Base-by-base conservation (phyloP, 257 asterid genomes). In the Scutellaria barbata region DNA sequence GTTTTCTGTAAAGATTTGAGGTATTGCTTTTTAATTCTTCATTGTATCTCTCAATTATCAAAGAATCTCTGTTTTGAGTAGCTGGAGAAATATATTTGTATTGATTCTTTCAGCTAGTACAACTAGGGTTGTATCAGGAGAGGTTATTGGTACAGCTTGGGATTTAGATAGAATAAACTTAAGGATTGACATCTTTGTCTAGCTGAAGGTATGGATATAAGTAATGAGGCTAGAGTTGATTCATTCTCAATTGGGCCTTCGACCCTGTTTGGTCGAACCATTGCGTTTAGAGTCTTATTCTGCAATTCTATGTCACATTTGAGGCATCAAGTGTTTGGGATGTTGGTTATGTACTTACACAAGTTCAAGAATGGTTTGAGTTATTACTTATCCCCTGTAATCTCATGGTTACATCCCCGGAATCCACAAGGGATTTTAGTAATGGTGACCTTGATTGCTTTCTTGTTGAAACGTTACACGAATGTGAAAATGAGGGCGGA, bases 381-480 rank as follows among this genome's bases (percentile, higher is more conserved):
- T 5, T 5, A 43, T 73, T 80, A 82, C 77, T 77, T 91, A 47
- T 77, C 82, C 39, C 96, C 96, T 16, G 68, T 83, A 56, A 63
- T 92, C 25, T 83, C 96, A 10, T 88, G 98, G 97, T 69, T 95
- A 46, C 96, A 95, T 76, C 99, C 98, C 1, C 83, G 96, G 13
- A 95, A 95, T 25, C 99, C 98, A 42, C 99, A 92, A 69, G 98
- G 97, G 78, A 88, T 95, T 78, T 51, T 95, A 50, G 86, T 80
- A 33, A 76, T 95, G 90, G 89, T 88, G 70, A 84, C 93, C 0
- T 42, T 88, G 52, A 76, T 92, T 14, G 96, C 94, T 11, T 95
- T 95, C 92, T 79, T 86, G 57, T 68, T 92, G 80, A 89, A 80
- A 71, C 90, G 98, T 37, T 89, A 80, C 82, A 86, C 98, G 8